Conservation (phyloP, 78 protist species). For the Chrysochromulina parva region DNA sequence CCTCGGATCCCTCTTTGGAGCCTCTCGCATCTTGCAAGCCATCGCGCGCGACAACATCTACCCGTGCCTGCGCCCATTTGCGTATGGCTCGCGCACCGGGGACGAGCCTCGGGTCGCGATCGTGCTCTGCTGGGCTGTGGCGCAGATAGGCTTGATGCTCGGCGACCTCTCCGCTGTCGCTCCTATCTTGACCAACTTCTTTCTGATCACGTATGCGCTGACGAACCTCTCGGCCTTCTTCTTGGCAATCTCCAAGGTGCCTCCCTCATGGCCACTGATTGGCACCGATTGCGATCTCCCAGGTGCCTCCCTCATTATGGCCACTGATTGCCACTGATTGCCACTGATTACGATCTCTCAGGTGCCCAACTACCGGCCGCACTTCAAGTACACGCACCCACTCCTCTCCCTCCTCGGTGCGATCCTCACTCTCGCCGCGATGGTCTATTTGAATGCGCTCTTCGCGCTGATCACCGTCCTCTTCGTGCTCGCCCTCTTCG, state of each 20-base stretch:
- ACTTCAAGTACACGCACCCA: constrained; percentile 34
- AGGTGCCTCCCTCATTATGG: too few relatives aligned
- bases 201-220: constrained; percentile 64
- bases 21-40: constrained; percentile 61
- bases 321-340: too few relatives aligned
- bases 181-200: constrained; percentile 68
- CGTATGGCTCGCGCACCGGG: neutral
- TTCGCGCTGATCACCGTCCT: neutral
- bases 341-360: neutral
- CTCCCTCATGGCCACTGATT: too few relatives aligned
- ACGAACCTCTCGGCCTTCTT: constrained; percentile 76
- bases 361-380: constrained; percentile 69
- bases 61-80: neutral
- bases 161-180: constrained; percentile 75
- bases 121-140: constrained; percentile 37
- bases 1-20: constrained; percentile 57
- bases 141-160: constrained; percentile 31
- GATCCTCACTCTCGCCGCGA: constrained; percentile 34
- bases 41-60: neutral
- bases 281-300: too few relatives aligned
- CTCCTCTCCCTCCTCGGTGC: constrained; percentile 60
- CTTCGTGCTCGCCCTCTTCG: neutral
- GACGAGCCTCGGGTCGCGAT: constrained; percentile 63
- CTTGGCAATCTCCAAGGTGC: constrained; percentile 4
- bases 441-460: neutral